Evolutionary conservation across 805 yeast species (phyloP).

Genomic region (Sporopachydermia lactativora): DNA sequence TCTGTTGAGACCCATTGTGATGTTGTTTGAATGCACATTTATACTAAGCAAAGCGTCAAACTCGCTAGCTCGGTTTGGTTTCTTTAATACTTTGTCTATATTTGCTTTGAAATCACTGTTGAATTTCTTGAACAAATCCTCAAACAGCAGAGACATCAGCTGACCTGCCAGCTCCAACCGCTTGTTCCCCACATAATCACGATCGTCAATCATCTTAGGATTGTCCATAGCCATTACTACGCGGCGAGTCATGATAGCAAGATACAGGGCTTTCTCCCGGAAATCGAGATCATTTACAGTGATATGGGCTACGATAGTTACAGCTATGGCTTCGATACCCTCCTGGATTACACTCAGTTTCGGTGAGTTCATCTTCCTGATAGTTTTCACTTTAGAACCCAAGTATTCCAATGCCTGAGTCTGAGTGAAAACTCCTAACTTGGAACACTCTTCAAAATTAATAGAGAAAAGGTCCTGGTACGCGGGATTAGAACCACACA

Average conservation of each 20-base stretch:
- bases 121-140: slow-evolving; percentile 93
- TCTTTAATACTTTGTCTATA: slow-evolving; percentile 84
- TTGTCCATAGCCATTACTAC: slow-evolving; percentile 92
- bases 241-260: slow-evolving; percentile 93
- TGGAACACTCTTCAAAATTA: slow-evolving; percentile 88
- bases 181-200: slow-evolving; percentile 97
- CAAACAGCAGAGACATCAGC: slow-evolving; percentile 85
- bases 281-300: slow-evolving; percentile 76
- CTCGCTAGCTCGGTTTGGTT: slow-evolving; percentile 89
- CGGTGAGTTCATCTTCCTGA: slow-evolving; percentile 75
- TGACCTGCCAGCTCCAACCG: slow-evolving; percentile 96
- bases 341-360: slow-evolving; percentile 74
- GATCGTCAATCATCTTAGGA: slow-evolving; percentile 92
- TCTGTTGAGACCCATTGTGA: slow-evolving; percentile 86
- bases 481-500: slow-evolving; percentile 77
- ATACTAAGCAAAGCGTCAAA: slow-evolving; percentile 87
- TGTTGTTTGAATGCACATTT: slow-evolving; percentile 82
- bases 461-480: slow-evolving; percentile 89
- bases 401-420: slow-evolving; percentile 86
- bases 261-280: slow-evolving; percentile 85
- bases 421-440: slow-evolving; percentile 75
- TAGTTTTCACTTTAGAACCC: slow-evolving; percentile 84
- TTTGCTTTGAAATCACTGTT: slow-evolving; percentile 89
- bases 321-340: slow-evolving; percentile 89
- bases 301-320: slow-evolving; percentile 90